A percentile compares a stretch with the other conserved stretches of the same genome.
Evolutionary conservation across 2,329 filamentous ascomycete genomes (phyloP).

Genomic region (Fusarium equiseti): DNA sequence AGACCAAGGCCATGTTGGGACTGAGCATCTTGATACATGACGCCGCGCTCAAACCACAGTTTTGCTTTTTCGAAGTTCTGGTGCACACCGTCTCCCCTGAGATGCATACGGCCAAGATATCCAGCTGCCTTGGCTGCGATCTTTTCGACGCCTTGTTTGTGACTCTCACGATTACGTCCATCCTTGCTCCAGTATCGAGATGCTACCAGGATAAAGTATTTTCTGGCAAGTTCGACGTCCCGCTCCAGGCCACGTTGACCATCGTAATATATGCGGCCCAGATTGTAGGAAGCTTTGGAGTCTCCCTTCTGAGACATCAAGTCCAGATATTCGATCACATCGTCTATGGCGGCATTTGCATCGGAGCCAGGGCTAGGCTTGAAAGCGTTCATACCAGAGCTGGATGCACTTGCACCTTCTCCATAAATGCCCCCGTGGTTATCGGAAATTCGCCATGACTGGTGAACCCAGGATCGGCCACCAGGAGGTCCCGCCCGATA

Average conservation of each 20-base stretch:
- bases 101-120: constrained; percentile 88
- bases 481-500: constrained; percentile 91
- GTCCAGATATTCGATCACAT: constrained; percentile 94
- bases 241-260: constrained; percentile 80
- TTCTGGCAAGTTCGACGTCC: constrained; percentile 79
- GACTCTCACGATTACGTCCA: constrained; percentile 78
- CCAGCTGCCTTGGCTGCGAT: constrained; percentile 86
- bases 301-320: constrained; percentile 92
- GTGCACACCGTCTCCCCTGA: constrained; percentile 85
- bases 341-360: constrained; percentile 86
- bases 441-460: constrained; percentile 89
- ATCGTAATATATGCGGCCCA: constrained; percentile 90
- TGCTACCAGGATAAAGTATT: constrained; percentile 84
- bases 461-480: constrained; percentile 79
- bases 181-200: constrained; percentile 85
- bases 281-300: constrained; percentile 85
- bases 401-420: constrained; percentile 91
- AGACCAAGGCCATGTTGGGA: constrained; percentile 87
- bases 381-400: constrained; percentile 85
- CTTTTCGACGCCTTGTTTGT: constrained; percentile 78
- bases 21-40: constrained; percentile 80
- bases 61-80: constrained; percentile 82
- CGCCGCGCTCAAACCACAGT: constrained; percentile 86
- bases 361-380: constrained; percentile 80
- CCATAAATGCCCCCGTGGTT: constrained; percentile 94